Evolutionary conservation across 768 basidiomycete genomes (phyloP).

Genomic region (Mrakia frigida): DNA sequence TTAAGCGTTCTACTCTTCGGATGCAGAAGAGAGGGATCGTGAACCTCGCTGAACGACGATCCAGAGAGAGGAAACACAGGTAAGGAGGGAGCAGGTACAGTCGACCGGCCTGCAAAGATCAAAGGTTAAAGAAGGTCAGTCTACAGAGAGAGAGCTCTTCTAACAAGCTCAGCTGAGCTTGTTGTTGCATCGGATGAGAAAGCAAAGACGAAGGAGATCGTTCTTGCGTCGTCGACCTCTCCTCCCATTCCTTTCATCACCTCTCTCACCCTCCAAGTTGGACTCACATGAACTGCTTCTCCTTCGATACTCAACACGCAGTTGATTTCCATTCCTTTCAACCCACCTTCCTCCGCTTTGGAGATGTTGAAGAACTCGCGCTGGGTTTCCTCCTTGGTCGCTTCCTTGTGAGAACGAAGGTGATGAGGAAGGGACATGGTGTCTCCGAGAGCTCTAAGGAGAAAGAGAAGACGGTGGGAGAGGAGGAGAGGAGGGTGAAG

Average conservation of each 20-base stretch:
- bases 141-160: constrained; percentile 11
- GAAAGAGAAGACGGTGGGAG: background rate
- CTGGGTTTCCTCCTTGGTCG: constrained; percentile 77
- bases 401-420: constrained; percentile 86
- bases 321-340: constrained; percentile 37
- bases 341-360: constrained; percentile 40
- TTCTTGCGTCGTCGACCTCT: background rate
- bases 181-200: too few relatives aligned
- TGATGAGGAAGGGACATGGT: constrained; percentile 50
- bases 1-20: constrained; percentile 86
- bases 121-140: constrained; percentile 12
- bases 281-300: constrained; percentile 86
- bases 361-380: constrained; percentile 84
- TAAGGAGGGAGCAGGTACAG: constrained; percentile 83
- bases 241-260: too few relatives aligned
- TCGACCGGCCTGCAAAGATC: constrained; percentile 69
- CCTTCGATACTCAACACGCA: constrained; percentile 70
- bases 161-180: background rate
- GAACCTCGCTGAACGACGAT: constrained; percentile 85
- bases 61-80: constrained; percentile 81
- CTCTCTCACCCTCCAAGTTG: background rate
- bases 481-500: background rate
- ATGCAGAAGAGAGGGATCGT: constrained; percentile 88
- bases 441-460: background rate
- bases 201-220: background rate